Evolutionary conservation across 2,329 filamentous ascomycete genomes (phyloP), one percentile per base, ranked within the genome.

Genomic region (Aspergillus felis): DNA sequence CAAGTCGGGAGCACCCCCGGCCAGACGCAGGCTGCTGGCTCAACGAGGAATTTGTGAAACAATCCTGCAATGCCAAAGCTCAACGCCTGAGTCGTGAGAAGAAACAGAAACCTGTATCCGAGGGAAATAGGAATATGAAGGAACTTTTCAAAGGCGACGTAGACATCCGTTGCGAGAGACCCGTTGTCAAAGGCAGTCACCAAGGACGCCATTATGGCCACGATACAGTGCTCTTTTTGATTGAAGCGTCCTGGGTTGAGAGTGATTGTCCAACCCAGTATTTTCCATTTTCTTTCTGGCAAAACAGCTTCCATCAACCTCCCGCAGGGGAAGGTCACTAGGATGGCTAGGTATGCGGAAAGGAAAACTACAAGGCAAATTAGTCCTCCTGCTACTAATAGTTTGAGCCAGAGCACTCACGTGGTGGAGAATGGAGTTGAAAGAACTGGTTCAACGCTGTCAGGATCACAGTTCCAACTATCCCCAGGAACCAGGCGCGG

Each of bases 41-140:
- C 61, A 0, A 75, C 71, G 3, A 88, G 71, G 58, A 86, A 85
- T 58, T 81, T 81, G 47, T 85, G 80, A 75, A 87, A 81, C 60
- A 87, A 79, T 1, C 86, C 86, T 0, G 86, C 86, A 54, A 88
- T 86, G 0, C 87, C 85, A 62, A 87, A 87, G 0, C 86, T 83
- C 12, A 87, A 77, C n/a, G 84, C 85, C 65, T 87, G 87, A 2
- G 85, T 85, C 3, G 84, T 87, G 10, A 90, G 77, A 7, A 70
- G 57, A 17, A 71, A 64, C 52, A 67, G 61, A 14, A 70, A 68
- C 1, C 64, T 63, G 60, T 67, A 69, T 27, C 66, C 66, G 12
- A 50, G 48, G 17, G 56, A 56, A 27, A 58, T 35, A 1, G 56
- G 56, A 14, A 58, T 53, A 12, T 56, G 46, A 24, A 62, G 59